Evolutionary conservation across 305 asterid species (phyloP).

Genomic region (Fraxinus floribunda): DNA sequence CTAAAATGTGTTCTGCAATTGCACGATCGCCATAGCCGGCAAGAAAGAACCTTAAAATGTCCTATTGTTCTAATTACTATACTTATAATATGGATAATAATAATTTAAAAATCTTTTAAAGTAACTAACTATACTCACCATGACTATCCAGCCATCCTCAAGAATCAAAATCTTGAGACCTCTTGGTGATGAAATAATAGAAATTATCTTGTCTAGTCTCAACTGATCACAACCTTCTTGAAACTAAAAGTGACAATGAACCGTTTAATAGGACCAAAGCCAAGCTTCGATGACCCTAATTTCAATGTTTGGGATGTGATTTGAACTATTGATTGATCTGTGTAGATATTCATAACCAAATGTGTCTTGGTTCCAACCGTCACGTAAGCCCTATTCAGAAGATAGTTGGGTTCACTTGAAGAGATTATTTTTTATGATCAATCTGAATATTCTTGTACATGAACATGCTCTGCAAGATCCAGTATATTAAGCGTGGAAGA

Average conservation of each 20-base stretch:
- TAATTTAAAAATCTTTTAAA: not conserved
- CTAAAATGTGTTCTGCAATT: not conserved
- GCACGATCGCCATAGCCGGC: not conserved
- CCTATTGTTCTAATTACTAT: not conserved
- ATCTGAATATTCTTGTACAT: not conserved
- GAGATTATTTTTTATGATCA: not conserved
- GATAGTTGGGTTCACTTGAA: not conserved
- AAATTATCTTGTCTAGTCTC: not conserved
- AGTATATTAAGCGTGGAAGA: not conserved
- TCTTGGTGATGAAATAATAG: not conserved
- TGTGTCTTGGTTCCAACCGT: not conserved
- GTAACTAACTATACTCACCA: not conserved
- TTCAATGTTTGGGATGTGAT: not conserved
- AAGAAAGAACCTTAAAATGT: not conserved
- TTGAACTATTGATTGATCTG: not conserved
- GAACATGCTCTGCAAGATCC: not conserved
- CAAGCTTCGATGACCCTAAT: not conserved
- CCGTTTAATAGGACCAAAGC: not conserved
- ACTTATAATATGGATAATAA: not conserved
- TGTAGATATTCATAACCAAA: not conserved
- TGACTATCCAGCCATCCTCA: not conserved
- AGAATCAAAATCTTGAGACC: not conserved
- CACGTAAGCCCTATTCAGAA: not conserved
- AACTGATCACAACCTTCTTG: not conserved
- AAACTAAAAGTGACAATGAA: not conserved